Evolutionary conservation across 371 early-diverging fungal species (phyloP).

Genomic region (Mucor irregularis): DNA sequence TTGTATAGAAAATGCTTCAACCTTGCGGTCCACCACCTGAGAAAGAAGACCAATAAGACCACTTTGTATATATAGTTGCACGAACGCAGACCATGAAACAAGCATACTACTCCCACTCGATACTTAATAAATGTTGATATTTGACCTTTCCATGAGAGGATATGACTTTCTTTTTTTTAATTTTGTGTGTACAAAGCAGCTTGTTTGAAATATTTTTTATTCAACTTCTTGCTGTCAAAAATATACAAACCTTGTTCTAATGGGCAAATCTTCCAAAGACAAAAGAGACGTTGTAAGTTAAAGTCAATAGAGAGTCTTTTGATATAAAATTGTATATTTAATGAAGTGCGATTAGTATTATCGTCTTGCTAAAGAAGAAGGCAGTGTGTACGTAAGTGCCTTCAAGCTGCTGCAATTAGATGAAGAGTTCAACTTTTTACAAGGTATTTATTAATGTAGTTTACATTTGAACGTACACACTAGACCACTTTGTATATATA

Average conservation of each 20-base stretch:
- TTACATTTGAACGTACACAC: not conserved
- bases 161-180: no score
- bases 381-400: constrained; percentile 97
- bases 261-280: constrained; percentile 90
- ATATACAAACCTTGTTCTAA: no score
- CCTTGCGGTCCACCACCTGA: constrained; percentile 74
- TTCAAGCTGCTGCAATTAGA: constrained; percentile 93
- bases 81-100: no score
- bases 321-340: not conserved
- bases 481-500: no score
- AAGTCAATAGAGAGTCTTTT: not conserved
- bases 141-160: no score
- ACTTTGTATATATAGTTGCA: no score
- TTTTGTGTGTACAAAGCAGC: no score
- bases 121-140: no score
- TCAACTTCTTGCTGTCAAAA: no score
- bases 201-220: no score
- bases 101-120: no score
- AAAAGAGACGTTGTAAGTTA: constrained; percentile 86
- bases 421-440: constrained; percentile 69
- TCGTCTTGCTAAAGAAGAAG: constrained; percentile 95
- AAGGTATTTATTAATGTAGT: constrained; percentile 48
- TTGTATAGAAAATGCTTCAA: constrained; percentile 74
- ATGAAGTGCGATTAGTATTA: constrained; percentile 67
- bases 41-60: constrained; percentile 54